Evolutionary conservation across 257 asterid genomes (phyloP).

Genomic region (Mentha longifolia): DNA sequence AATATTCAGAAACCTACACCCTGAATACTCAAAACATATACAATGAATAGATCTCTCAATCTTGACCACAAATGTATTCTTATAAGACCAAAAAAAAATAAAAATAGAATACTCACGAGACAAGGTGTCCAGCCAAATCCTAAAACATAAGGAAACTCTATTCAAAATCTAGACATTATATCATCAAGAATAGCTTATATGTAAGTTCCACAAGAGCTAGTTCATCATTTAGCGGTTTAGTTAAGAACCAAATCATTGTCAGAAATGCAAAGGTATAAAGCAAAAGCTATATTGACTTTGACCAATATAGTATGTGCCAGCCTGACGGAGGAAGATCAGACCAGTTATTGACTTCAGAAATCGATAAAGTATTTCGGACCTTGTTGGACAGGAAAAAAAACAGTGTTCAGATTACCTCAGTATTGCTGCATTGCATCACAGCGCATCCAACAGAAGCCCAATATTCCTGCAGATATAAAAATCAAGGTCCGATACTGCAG

Average conservation of each 20-base stretch:
- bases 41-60: neutral
- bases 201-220: neutral
- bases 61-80: neutral
- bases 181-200: neutral
- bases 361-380: neutral
- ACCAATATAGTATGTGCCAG: neutral
- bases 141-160: neutral
- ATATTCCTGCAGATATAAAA: conserved; percentile 66
- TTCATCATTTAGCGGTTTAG: neutral
- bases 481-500: neutral
- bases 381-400: conserved; percentile 4
- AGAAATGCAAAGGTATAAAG: neutral
- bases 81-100: neutral
- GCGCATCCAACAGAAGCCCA: conserved; percentile 99
- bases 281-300: neutral
- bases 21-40: neutral
- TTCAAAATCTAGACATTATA: neutral
- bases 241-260: neutral
- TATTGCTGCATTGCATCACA: conserved; percentile 99
- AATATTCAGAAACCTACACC: neutral
- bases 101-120: neutral
- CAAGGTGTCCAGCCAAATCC: neutral
- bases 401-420: conserved; percentile 63
- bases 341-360: neutral
- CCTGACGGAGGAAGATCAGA: conserved; percentile 1